Conservation (phyloP, 1,139 yeast genomes). For the Ashbya aceris region DNA sequence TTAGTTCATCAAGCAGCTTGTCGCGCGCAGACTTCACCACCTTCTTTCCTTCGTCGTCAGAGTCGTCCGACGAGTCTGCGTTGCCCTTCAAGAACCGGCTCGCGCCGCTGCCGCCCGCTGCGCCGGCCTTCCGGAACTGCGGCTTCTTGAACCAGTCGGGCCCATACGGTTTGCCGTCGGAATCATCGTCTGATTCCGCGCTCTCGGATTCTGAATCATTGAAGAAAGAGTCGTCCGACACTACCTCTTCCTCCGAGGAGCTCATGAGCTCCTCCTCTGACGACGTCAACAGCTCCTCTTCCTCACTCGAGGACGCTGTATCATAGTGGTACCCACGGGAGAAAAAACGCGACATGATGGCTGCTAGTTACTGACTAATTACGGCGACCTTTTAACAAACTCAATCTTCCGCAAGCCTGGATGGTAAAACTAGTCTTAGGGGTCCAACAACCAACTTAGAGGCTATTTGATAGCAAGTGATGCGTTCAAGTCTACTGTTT, state of each 20-base stretch:
- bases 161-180: slow-evolving; percentile 32
- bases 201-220: slow-evolving; percentile 32
- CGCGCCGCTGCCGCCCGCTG: slow-evolving; percentile 17
- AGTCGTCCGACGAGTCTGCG: slow-evolving; percentile 35
- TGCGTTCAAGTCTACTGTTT: no score
- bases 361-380: slow-evolving; percentile 1
- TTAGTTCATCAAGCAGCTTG: slow-evolving; percentile 82
- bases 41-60: slow-evolving; percentile 60
- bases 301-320: slow-evolving; percentile 62
- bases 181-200: slow-evolving; percentile 34
- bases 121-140: slow-evolving; percentile 33
- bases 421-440: no score
- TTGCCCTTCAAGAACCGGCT: slow-evolving; percentile 29
- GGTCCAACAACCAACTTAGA: no score
- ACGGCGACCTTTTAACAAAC: no score
- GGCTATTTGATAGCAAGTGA: no score
- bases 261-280: slow-evolving; percentile 59
- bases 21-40: slow-evolving; percentile 93
- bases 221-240: slow-evolving; percentile 22
- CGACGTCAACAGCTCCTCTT: slow-evolving; percentile 63
- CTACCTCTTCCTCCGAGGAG: slow-evolving; percentile 38
- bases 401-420: no score
- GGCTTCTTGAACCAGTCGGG: slow-evolving; percentile 34
- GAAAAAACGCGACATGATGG: slow-evolving; percentile 57
- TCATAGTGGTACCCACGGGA: slow-evolving; percentile 48